Evolutionary conservation across 495 filamentous ascomycete genomes (phyloP).

Genomic region (Corynascus novoguineensis): DNA sequence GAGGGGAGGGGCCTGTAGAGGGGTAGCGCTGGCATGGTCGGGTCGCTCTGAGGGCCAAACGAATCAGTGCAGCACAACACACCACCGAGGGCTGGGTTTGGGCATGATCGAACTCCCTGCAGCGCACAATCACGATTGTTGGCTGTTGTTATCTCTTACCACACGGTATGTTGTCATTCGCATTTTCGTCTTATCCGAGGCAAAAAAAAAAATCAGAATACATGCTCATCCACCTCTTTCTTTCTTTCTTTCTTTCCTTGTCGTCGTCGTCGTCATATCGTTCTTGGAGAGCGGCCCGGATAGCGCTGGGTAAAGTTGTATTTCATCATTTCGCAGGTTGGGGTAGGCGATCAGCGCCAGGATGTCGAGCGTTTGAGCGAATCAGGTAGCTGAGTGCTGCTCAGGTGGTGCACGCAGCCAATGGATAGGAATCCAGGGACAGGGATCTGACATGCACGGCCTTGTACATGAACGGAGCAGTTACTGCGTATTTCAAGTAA

Average conservation of each 20-base stretch:
- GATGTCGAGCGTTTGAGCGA: constrained; percentile 19
- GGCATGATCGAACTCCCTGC: not conserved
- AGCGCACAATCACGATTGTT: not conserved
- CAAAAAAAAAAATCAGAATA: too few relatives aligned
- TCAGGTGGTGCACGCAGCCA: constrained; percentile 12
- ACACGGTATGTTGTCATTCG: too few relatives aligned
- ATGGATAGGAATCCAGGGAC: constrained; percentile 16
- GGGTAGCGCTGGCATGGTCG: constrained; percentile 23
- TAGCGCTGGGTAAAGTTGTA: too few relatives aligned
- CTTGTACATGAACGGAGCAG: not conserved
- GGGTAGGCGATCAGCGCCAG: constrained; percentile 24
- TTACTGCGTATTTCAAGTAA: not conserved
- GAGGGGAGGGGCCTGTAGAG: constrained; percentile 17
- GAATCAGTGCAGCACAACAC: constrained; percentile 18
- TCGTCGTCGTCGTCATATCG: not conserved
- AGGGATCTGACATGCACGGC: not conserved
- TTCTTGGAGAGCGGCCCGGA: constrained; percentile 17
- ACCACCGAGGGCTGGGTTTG: constrained; percentile 5
- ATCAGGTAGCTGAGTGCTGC: constrained; percentile 10
- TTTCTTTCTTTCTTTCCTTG: not conserved
- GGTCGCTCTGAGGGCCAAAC: constrained; percentile 25
- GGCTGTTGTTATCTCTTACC: too few relatives aligned
- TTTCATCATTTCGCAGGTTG: constrained; percentile 16
- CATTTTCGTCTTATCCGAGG: too few relatives aligned
- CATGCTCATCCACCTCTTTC: too few relatives aligned